Evolutionary conservation across 1,139 yeast species (phyloP).

Genomic region (Trichomonascaceae sp.): DNA sequence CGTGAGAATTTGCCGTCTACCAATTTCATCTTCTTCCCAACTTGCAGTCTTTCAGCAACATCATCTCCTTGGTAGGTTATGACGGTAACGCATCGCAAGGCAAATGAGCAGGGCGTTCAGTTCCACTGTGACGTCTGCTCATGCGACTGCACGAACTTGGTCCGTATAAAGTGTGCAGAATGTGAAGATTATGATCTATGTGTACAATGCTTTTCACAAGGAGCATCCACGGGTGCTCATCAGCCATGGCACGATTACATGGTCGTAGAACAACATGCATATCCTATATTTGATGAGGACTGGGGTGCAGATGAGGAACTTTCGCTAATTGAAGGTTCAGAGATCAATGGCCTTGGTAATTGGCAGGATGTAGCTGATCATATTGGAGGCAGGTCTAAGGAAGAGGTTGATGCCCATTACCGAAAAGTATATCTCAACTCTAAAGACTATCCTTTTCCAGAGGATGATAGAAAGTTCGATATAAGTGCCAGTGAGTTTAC

Average conservation of each 20-base stretch:
- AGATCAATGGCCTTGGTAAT: conserved; percentile 85
- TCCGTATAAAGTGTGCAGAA: conserved; percentile 83
- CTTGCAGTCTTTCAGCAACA: neutral
- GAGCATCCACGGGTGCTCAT: conserved; percentile 73
- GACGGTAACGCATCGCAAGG: conserved; percentile 36
- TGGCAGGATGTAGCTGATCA: conserved; percentile 98
- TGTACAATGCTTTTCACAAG: conserved; percentile 92
- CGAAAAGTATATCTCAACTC: conserved; percentile 62
- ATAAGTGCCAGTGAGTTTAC: conserved; percentile 67
- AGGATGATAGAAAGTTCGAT: conserved; percentile 62
- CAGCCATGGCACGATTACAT: conserved; percentile 92
- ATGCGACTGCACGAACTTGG: conserved; percentile 87
- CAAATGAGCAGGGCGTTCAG: conserved; percentile 35
- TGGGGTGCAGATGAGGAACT: conserved; percentile 99
- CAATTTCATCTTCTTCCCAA: neutral
- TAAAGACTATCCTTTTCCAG: conserved; percentile 62
- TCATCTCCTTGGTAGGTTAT: conserved; percentile 13
- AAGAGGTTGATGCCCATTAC: conserved; percentile 85
- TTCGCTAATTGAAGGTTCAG: conserved; percentile 82
- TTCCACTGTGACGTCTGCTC: conserved; percentile 96
- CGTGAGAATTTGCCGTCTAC: neutral
- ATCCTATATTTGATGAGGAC: conserved; percentile 80
- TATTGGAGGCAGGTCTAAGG: conserved; percentile 86
- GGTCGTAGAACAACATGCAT: conserved; percentile 89
- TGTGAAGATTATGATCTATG: conserved; percentile 93